Conservation (phyloP, 2,329 filamentous ascomycete genomes). For the Cercospora berteroae region DNA sequence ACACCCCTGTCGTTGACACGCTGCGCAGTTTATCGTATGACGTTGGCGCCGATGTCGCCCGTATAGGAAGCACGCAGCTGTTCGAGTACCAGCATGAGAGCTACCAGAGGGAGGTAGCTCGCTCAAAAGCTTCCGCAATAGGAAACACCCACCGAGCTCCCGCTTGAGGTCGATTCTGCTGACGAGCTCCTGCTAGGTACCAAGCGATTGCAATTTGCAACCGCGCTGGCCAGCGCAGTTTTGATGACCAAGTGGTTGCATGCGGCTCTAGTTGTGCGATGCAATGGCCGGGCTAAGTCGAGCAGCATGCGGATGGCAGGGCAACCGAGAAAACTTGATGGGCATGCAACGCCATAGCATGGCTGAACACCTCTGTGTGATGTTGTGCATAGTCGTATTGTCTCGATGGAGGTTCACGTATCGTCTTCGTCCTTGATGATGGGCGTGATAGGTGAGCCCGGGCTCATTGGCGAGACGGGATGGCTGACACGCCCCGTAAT, state of each 20-base stretch:
- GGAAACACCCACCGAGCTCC: background rate
- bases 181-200: background rate
- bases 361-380: background rate
- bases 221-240: background rate
- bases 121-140: background rate
- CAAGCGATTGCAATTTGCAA: background rate
- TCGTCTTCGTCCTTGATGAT: slow-evolving; percentile 11
- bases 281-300: background rate
- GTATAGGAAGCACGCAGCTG: background rate
- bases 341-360: background rate
- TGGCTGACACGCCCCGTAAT: slow-evolving; percentile 30
- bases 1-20: background rate
- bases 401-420: background rate
- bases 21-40: background rate
- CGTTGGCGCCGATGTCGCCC: background rate
- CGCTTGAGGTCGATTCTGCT: background rate
- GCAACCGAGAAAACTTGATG: background rate
- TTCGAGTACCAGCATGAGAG: background rate
- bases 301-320: background rate
- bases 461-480: slow-evolving; percentile 38
- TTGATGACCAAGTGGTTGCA: background rate
- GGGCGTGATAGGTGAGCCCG: slow-evolving; percentile 38
- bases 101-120: background rate
- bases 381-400: background rate
- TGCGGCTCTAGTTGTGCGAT: background rate